Evolutionary conservation across 1,284 basidiomycete genomes (phyloP).

Genomic region (Ustilago sp.): DNA sequence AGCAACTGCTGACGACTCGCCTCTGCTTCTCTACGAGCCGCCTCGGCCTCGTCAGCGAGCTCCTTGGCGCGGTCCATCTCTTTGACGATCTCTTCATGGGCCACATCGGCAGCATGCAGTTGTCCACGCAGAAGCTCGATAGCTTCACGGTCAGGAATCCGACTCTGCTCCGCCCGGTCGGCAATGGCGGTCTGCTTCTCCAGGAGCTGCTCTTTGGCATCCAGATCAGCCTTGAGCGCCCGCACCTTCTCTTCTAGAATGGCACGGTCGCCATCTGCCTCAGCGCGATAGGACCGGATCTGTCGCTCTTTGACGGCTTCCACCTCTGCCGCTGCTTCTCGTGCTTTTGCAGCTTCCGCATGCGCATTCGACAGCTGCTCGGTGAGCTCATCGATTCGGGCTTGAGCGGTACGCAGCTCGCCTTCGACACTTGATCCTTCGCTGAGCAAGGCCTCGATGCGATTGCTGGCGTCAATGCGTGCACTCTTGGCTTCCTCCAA

Average conservation of each 20-base stretch:
- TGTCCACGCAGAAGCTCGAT: constrained; percentile 59
- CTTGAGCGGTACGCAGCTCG: constrained; percentile 57
- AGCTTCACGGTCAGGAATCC: constrained; percentile 40
- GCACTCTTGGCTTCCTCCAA: constrained; percentile 60
- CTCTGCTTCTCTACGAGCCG: constrained; percentile 43
- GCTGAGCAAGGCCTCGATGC: constrained; percentile 61
- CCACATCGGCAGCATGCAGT: constrained; percentile 59
- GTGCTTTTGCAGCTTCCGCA: constrained; percentile 49
- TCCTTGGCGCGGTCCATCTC: constrained; percentile 59
- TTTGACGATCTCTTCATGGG: constrained; percentile 59
- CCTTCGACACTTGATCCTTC: constrained; percentile 59
- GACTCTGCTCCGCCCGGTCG: constrained; percentile 31
- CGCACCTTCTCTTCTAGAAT: constrained; percentile 63
- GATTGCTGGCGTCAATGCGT: constrained; percentile 57
- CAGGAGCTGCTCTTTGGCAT: constrained; percentile 38
- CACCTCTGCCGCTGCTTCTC: constrained; percentile 53
- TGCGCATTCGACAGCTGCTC: constrained; percentile 56
- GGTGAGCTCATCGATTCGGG: constrained; percentile 60
- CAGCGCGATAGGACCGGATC: constrained; percentile 58
- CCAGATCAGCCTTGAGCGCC: constrained; percentile 50
- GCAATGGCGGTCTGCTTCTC: constrained; percentile 32
- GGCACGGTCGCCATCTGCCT: constrained; percentile 64
- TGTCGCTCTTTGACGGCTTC: constrained; percentile 56
- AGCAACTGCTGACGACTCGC: constrained; percentile 53
- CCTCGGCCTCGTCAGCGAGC: constrained; percentile 50